Conservation (phyloP, 495 filamentous ascomycete species). For the Penicillium cosmopolitanum region DNA sequence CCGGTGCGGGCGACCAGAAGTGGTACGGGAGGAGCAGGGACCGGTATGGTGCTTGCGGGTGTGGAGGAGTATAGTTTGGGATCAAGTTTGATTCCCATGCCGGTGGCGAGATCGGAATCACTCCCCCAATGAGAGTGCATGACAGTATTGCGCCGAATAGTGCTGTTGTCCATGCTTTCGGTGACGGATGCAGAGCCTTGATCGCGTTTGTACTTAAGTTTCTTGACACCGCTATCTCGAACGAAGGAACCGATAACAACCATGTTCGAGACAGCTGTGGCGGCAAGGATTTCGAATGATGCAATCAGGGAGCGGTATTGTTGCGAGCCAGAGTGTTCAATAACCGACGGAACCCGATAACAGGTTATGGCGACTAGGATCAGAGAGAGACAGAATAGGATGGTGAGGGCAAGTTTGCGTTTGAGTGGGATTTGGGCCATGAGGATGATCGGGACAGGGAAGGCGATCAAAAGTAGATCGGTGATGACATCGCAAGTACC, state of each 20-base stretch:
- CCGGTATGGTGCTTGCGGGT: not conserved
- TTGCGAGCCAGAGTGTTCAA: conserved; percentile 64
- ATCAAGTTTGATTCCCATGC: conserved; percentile 67
- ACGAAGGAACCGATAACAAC: conserved; percentile 83
- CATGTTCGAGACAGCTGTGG: conserved; percentile 75
- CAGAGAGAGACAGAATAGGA: conserved; percentile 82
- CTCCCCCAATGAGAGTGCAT: conserved; percentile 75
- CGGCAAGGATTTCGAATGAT: conserved; percentile 76
- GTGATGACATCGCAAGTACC: conserved; percentile 83
- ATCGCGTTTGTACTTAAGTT: conserved; percentile 64
- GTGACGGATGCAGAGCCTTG: conserved; percentile 58
- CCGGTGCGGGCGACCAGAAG: conserved; percentile 31
- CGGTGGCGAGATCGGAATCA: conserved; percentile 77
- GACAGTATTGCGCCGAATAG: conserved; percentile 51
- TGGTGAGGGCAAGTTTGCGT: conserved; percentile 66
- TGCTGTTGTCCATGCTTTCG: conserved; percentile 55
- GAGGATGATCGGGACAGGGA: conserved; percentile 86
- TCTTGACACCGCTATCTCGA: conserved; percentile 77
- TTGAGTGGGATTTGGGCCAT: conserved; percentile 69
- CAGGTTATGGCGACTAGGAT: conserved; percentile 73
- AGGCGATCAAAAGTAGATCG: conserved; percentile 82
- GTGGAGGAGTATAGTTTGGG: conserved; percentile 56
- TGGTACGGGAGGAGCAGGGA: conserved; percentile 42
- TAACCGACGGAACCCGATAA: conserved; percentile 75
- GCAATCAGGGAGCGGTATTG: conserved; percentile 77